A percentile compares a stretch with the other conserved stretches of the same genome.
Evolutionary conservation across 192 early-diverging fungal genomes (phyloP).

Genomic region (Coemansia sp.): DNA sequence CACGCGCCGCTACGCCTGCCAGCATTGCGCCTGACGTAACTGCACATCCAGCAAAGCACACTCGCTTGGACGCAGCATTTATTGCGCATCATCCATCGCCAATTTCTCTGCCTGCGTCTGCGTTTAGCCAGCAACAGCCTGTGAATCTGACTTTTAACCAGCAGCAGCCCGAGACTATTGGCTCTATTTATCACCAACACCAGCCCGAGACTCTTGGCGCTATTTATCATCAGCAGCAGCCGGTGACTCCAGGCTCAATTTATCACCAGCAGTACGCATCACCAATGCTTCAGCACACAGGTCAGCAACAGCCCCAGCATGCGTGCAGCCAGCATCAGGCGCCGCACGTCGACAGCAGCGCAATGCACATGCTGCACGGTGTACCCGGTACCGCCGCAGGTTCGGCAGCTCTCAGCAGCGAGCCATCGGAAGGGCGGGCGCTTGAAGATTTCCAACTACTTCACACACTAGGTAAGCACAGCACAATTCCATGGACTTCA

Average conservation of each 20-base stretch:
- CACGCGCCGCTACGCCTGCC: conserved; percentile 9
- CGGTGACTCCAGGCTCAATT: neutral
- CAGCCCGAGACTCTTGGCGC: no score
- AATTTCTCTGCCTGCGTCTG: conserved; percentile 7
- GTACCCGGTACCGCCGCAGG: neutral
- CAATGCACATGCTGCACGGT: neutral
- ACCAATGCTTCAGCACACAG: conserved; percentile 1
- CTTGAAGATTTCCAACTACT: conserved; percentile 52
- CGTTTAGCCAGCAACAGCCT: neutral
- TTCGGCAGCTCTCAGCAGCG: neutral
- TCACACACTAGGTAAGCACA: conserved; percentile 47
- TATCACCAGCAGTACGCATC: neutral
- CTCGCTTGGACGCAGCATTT: conserved; percentile 14
- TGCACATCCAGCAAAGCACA: conserved; percentile 33
- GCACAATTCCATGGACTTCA: neutral
- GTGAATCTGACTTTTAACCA: neutral
- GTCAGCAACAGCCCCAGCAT: conserved; percentile 8
- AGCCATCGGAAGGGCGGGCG: conserved; percentile 31
- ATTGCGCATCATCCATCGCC: conserved; percentile 17
- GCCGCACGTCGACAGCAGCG: neutral
- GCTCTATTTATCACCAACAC: no score
- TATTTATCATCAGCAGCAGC: no score
- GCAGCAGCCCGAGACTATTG: no score
- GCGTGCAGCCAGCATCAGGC: conserved; percentile 4
- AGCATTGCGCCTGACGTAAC: neutral